phyloP scores from a whole-genome alignment of 495 filamentous ascomycete species.

The Arthonia radiata region DNA sequence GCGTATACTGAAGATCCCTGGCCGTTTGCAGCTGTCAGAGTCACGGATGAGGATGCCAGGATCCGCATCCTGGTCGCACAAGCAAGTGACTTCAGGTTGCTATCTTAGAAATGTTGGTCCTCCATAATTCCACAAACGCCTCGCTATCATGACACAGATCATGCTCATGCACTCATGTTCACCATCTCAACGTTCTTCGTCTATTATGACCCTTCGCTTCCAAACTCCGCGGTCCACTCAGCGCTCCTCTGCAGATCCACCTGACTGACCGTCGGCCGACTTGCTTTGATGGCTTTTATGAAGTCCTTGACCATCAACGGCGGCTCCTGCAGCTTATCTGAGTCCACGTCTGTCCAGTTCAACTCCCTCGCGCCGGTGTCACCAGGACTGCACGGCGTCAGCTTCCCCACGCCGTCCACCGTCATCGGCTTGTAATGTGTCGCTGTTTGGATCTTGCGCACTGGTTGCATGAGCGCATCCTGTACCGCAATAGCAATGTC shows the following conservation, averaged over 20 bases:
- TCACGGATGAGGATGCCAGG: too few species aligned
- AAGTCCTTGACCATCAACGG: slow-evolving; percentile 78
- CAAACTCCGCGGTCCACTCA: slow-evolving; percentile 93
- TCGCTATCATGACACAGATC: too few species aligned
- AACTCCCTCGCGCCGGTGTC: slow-evolving; percentile 69
- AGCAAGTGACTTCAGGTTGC: too few species aligned
- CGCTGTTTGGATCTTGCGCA: slow-evolving; percentile 89
- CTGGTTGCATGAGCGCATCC: slow-evolving; percentile 92
- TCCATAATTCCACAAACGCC: too few species aligned
- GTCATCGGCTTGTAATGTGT: slow-evolving; percentile 90
- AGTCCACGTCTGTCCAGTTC: slow-evolving; percentile 72
- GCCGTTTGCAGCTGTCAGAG: too few species aligned
- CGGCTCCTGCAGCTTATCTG: slow-evolving; percentile 65
- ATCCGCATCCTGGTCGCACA: too few species aligned
- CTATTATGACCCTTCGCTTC: slow-evolving; percentile 61
- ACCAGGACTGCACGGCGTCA: slow-evolving; percentile 87
- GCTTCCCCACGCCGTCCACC: slow-evolving; percentile 43
- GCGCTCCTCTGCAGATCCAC: slow-evolving; percentile 63
- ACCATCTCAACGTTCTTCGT: too few species aligned
- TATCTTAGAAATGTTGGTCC: too few species aligned
- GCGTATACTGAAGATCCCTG: too few species aligned
- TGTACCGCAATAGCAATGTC: slow-evolving; percentile 95
- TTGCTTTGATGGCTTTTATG: slow-evolving; percentile 67
- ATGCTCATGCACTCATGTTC: too few species aligned
- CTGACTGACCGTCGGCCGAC: slow-evolving; percentile 66